Conservation (phyloP, 2,329 filamentous ascomycete species). For the Calonectria hawksworthii region DNA sequence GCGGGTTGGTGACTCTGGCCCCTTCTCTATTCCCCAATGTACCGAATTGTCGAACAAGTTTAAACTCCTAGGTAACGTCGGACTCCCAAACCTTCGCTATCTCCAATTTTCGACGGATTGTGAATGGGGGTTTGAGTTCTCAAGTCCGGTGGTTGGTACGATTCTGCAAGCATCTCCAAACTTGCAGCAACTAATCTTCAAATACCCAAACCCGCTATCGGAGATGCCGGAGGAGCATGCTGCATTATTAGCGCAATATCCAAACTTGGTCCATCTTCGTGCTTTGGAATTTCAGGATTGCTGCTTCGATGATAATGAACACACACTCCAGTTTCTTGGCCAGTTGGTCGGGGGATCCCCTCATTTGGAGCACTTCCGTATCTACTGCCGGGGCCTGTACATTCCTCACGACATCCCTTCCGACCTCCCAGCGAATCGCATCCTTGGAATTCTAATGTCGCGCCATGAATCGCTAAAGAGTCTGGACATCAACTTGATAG, state of each 20-base stretch:
- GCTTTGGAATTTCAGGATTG: conserved; percentile 1
- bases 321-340: background rate
- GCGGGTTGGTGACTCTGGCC: background rate
- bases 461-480: background rate
- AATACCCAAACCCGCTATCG: background rate
- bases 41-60: background rate
- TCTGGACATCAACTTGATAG: background rate
- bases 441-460: background rate
- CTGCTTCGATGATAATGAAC: background rate
- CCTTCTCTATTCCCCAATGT: background rate
- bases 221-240: no score
- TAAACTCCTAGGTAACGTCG: background rate
- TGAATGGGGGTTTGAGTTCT: background rate
- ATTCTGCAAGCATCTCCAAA: background rate
- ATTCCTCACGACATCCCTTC: background rate
- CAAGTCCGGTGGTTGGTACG: background rate
- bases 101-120: background rate
- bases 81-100: background rate
- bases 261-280: background rate
- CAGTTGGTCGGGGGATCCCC: background rate
- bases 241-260: background rate
- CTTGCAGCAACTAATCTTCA: background rate
- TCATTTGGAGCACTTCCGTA: background rate
- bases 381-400: background rate
- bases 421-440: background rate